Evolutionary conservation across 1,284 basidiomycete genomes (phyloP), one percentile per base, ranked within the genome.

Genomic region (Cryptococcus maquisensis): DNA sequence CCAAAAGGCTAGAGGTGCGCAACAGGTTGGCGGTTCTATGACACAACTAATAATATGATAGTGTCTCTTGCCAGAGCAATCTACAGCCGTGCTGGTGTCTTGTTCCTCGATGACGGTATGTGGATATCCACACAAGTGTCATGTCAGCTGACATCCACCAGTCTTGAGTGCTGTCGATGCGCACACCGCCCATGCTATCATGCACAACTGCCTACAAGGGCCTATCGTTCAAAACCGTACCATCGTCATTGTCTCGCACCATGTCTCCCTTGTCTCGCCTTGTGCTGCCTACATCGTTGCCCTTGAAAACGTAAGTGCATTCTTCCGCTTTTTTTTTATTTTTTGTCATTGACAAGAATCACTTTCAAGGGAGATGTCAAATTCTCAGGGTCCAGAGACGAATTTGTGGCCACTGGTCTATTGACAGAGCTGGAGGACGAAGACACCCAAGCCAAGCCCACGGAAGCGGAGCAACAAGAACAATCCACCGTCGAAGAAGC

Each of bases 61-160:
- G 89, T 85, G 2, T 83, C 90, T 0, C 80, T 95, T 8, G 94
- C 94, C 21, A 85, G 95, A 53, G 94, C 95, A 1, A 85, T 98
- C 24, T 98, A 98, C 76, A 94, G 90, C 50, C 82, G 90, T 28
- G 94, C 95, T 9, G 86, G 86, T 0, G 79, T 88, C 23, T 77
- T 98, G 0, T 79, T 96, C 43, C 78, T 98, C 40, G 95, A 98
- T 66, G 95, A 98, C 67, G 89, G 94, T 51, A 12, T 21, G 28
- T 28, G 23, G 37, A 36, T 32, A 28, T 2, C 4, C 13, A 37
- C 13, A 16, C 9, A 44, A 23, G 21, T 10, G n/a, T n/a, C n/a
- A n/a, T n/a, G n/a, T n/a, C n/a, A 16, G 15, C 24, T 18, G 24
- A 44, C 50, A 44, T 47, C 37, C 4, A 15, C 28, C 28, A 68